Base-by-base conservation (phyloP, 1,284 basidiomycete genomes). In the Ceratobasidium sp. region DNA sequence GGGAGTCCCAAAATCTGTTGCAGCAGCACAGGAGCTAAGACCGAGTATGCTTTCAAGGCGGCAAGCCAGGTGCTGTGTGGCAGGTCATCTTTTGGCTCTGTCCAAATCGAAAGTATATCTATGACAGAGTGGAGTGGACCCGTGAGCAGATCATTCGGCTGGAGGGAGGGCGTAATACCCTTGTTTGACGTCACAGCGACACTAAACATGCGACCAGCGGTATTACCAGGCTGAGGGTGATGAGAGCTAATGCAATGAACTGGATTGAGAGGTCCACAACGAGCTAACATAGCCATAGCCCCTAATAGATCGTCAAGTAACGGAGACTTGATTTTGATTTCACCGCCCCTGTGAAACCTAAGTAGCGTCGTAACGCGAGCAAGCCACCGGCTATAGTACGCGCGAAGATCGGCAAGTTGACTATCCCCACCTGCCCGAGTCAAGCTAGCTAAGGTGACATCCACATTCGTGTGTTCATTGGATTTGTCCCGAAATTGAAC, bases 301-400 rank as follows among this genome's bases (percentile, higher is more conserved):
- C 44, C 20, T 2, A 65, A 33, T 20, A 65, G 38, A 3, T 6
- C 7, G 7, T 65, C 15, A 62, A 62, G 20, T 40, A 12, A 17
- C 10, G 5, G 17, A 44, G 5, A 20, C 12, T 33, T 46, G 13
- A 44, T 23, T 40, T 6, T 15, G 4, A 65, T 33, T 44, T 46
- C 17, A 2, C n/a, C 20, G 20, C 5, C 20, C 15, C 17, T 15
- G n/a, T 65, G 13, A 9, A 65, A 7, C 3, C 20, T n/a, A 1
- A 65, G 62, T 7, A 65, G 15, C 17, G 4, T 42, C 17, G 40
- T 42, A 6, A 65, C 62, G 9, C 62, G 62, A 23, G 23, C 6
- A 10, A 65, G 62, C 38, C 40, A 65, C 13, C 13, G 38, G 12
- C 62, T 65, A 20, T 65, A 65, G 40, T 46, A 13, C 44, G 62